Evolutionary conservation across 202 grass and related monocot genomes (phyloP), one percentile per base, ranked within the genome.

Genomic region (Elaeis oleifera): DNA sequence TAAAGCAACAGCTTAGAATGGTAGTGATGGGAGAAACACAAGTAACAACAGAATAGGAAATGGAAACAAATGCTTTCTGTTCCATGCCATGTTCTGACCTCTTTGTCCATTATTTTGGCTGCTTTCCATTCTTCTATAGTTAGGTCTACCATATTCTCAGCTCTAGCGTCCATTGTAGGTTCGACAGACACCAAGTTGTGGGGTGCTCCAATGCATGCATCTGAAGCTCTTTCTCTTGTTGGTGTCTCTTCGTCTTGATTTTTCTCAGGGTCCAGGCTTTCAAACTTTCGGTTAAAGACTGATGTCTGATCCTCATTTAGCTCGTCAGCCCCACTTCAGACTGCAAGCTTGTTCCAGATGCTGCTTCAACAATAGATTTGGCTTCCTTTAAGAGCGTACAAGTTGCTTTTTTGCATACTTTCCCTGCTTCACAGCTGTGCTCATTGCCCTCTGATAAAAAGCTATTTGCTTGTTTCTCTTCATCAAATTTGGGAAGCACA

Each of bases 301-400:
- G 52, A 79, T 51, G 20, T 29, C 13, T 54, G 36, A 54, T 49
- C 64, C 60, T 67, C 62, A 53, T 53, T 72, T 72, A 36, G 71
- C 13, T 61, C 72, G 56, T 23, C 59, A 19, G 74, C 59, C 71
- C 66, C 25, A n/a, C 66, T 74, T 7, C 58, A 51, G 81, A 61
- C 20, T 84, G 52, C 56, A 69, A 14, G 36, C 36, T 44, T 44
- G 36, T 44, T 44, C 36, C 11, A 44, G 36, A 44, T 44, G 36
- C 36, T 13, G 36, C 36, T 44, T 13, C 36, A 44, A 9, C 36
- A 2, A 14, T 44, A 44, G 36, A 6, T 44, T 14, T 44, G 36
- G 36, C 36, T 44, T 44, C 2, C 9, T 13, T 44, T 44, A 44
- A 44, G 36, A 44, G 36, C 13, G 1, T 44, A 44, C 36, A 9